Evolutionary conservation across 345 rosid genomes (phyloP).

Genomic region (Psidium guajava): DNA sequence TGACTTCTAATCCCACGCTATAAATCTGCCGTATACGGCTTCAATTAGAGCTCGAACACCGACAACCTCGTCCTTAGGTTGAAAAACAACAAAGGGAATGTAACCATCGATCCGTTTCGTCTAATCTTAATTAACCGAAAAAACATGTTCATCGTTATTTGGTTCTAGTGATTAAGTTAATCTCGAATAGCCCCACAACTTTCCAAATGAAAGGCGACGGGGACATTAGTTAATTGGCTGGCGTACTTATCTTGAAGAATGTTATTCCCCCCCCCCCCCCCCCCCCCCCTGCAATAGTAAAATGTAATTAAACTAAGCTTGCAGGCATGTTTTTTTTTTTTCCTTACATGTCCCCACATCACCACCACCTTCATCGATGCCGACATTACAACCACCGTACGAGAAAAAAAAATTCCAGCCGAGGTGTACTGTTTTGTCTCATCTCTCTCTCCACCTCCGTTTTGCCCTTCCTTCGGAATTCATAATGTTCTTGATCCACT

Average conservation of each 20-base stretch:
- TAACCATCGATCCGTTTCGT: neutral
- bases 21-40: neutral
- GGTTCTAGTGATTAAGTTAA: neutral
- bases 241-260: neutral
- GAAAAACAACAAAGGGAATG: neutral
- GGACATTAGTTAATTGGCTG: neutral
- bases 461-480: neutral
- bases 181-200: neutral
- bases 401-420: neutral
- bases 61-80: neutral
- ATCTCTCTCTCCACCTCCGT: neutral
- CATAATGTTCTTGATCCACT: neutral
- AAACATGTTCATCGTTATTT: neutral
- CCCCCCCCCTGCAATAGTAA: neutral
- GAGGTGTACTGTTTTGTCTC: neutral
- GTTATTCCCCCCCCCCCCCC: neutral
- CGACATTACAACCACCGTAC: neutral
- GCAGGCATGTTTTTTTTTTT: no score
- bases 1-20: neutral
- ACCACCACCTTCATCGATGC: neutral
- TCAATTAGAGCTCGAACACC: neutral
- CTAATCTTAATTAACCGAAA: neutral
- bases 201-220: neutral
- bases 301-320: neutral
- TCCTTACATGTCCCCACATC: neutral